Base-by-base conservation (phyloP, 208 protist species). In the Acanthamoeba triangularis region DNA sequence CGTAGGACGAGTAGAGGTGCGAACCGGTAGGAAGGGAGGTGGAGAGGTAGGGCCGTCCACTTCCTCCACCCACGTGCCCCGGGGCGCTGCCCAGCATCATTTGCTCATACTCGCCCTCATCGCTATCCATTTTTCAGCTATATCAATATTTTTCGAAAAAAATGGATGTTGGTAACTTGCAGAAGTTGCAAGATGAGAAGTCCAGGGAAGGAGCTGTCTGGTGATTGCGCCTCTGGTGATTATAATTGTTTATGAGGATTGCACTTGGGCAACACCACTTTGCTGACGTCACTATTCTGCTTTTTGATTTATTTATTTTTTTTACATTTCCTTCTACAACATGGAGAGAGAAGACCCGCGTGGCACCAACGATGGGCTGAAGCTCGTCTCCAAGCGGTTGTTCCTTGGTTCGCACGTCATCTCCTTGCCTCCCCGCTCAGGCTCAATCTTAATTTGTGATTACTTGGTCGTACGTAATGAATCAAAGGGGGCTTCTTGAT, bases 301-400 rank as follows among this genome's bases (percentile, higher is more conserved):
- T n/a, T 59, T 59, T 59, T 16, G 52, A 59, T 59, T 18, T 59
- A 16, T 16, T 59, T 59, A 18, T 59, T 16, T 59, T 59, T 59
- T 59, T 59, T 59, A 18, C 23, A 69, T 7, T 7, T 23, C 16
- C 10, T 33, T 5, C 7, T 23, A 30, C 10, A 30, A 28, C 63
- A 82, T 82, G 72, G 72, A 82, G 33, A 37, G 72, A 25, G 72
- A 82, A 25, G 82, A 90, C 30, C 82, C 82, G 20, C 82, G 82
- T 23, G 82, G n/a, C 44, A 90, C 82, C 47, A 90, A 90, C 49
- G 82, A 90, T 56, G 82, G 82, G 14, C 82, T 90, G 6, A 6
- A 44, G 13, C 7, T 8, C 8, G 82, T 90, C 41, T 90, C 82
- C 82, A 90, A 90, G 82, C 52, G 82, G 16, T 20, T 90, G 7